phyloP scores from a whole-genome alignment of 1,139 yeast genomes.

The Sugiyamaella paludigena region DNA sequence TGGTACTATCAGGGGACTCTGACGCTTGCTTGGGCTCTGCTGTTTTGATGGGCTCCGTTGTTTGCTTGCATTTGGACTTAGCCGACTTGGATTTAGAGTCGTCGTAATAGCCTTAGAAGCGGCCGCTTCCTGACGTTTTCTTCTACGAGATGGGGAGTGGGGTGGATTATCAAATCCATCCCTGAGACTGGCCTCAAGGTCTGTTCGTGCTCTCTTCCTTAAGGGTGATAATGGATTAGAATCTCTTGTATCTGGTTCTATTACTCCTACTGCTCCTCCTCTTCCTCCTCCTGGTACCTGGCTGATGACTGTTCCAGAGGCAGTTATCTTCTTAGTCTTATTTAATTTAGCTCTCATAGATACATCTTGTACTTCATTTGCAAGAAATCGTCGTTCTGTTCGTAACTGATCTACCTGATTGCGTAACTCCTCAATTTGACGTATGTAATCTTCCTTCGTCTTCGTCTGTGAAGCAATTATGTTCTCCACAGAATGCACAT shows the following conservation, averaged over 20 bases:
- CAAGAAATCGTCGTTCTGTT: constrained; percentile 68
- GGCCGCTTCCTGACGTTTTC: constrained; percentile 13
- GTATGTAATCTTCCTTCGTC: constrained; percentile 40
- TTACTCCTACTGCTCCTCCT: background rate
- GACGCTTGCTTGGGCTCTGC: no score
- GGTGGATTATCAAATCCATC: constrained; percentile 28
- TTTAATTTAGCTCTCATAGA: constrained; percentile 11
- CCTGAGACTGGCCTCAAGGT: constrained; percentile 29
- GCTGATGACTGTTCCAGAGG: background rate
- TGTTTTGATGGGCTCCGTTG: no score
- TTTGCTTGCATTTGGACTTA: no score
- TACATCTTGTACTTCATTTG: constrained; percentile 40
- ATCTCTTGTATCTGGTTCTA: background rate
- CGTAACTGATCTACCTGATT: constrained; percentile 54
- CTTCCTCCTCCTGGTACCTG: background rate
- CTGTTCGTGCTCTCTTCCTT: constrained; percentile 18
- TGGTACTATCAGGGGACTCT: no score
- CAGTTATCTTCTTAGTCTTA: constrained; percentile 1
- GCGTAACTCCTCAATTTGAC: constrained; percentile 45
- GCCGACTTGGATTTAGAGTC: background rate
- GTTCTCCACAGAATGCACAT: constrained; percentile 45
- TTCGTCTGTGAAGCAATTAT: constrained; percentile 41
- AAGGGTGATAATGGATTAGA: constrained; percentile 6
- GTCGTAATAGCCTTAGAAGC: constrained; percentile 1
- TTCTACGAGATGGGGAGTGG: constrained; percentile 15